phyloP scores from a whole-genome alignment of 257 asterid genomes.

The Coffea eugenioides region DNA sequence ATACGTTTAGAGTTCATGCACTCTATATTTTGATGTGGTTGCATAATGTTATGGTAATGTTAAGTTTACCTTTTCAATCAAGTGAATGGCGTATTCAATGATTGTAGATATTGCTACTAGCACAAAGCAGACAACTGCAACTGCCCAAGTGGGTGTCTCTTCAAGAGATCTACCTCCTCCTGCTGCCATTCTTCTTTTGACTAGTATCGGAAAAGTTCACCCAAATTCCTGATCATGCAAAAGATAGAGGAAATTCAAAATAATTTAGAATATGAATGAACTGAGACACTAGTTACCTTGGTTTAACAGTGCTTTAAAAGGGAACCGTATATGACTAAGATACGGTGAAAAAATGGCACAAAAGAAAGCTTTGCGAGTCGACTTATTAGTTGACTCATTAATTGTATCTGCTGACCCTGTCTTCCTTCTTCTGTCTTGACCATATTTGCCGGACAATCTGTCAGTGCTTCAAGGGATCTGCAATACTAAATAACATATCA shows the following conservation, averaged over 20 bases:
- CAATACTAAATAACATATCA: neutral
- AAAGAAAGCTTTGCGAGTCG: neutral
- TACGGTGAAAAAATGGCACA: too few relatives aligned
- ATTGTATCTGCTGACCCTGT: neutral
- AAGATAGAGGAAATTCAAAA: neutral
- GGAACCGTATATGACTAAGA: neutral
- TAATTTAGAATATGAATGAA: neutral
- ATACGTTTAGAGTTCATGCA: neutral
- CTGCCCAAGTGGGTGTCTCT: conserved; percentile 67
- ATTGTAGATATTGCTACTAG: conserved; percentile 45
- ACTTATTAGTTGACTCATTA: neutral
- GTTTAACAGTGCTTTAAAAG: neutral
- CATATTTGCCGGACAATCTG: neutral
- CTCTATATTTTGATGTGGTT: neutral
- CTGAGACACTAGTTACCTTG: neutral
- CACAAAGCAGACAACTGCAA: conserved; percentile 55
- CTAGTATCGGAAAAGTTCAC: neutral
- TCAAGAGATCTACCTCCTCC: conserved; percentile 39
- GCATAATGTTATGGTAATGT: neutral
- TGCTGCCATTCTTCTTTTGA: conserved; percentile 30
- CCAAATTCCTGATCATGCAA: neutral
- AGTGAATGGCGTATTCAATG: conserved; percentile 54
- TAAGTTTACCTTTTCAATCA: conserved; percentile 45
- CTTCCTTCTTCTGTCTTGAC: neutral
- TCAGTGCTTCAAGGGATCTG: neutral